Conservation (phyloP, 1,284 basidiomycete genomes). For the Marasmius sp. region DNA sequence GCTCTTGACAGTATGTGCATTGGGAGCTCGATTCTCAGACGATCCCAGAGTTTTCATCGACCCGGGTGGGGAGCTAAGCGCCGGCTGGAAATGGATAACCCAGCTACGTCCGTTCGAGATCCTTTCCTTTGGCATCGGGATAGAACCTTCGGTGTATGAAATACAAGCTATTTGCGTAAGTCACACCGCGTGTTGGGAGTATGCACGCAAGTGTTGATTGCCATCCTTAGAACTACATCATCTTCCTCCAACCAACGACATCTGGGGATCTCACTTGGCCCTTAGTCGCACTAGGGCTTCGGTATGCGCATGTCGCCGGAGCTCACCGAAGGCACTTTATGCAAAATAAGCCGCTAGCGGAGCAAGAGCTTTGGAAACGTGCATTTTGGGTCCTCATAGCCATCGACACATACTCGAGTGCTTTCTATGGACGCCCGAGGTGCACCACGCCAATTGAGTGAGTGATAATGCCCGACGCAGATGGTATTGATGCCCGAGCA, state of each 20-base stretch:
- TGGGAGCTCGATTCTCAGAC: slow-evolving; percentile 44
- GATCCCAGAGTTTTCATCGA: slow-evolving; percentile 39
- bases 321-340: slow-evolving; percentile 19
- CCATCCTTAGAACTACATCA: slow-evolving; percentile 4
- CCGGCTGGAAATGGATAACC: slow-evolving; percentile 44
- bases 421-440: slow-evolving; percentile 48
- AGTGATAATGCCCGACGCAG: not conserved
- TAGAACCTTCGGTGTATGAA: slow-evolving; percentile 41
- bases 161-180: slow-evolving; percentile 32
- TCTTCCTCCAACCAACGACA: slow-evolving; percentile 16
- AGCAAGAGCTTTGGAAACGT: slow-evolving; percentile 51
- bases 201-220: not conserved
- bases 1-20: slow-evolving; percentile 48
- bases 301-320: slow-evolving; percentile 38
- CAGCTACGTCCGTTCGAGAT: slow-evolving; percentile 36
- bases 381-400: slow-evolving; percentile 45
- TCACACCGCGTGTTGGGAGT: not conserved
- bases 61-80: slow-evolving; percentile 22
- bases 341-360: slow-evolving; percentile 15
- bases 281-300: slow-evolving; percentile 41
- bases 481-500: not conserved
- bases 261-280: slow-evolving; percentile 43
- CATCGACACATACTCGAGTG: slow-evolving; percentile 36
- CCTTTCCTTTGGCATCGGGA: slow-evolving; percentile 28
- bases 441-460: slow-evolving; percentile 34